These are phyloP conservation scores for Mycotypha africana DNA, from an alignment of 371 early-diverging fungal species.

Conservation along the genomic window DNA sequence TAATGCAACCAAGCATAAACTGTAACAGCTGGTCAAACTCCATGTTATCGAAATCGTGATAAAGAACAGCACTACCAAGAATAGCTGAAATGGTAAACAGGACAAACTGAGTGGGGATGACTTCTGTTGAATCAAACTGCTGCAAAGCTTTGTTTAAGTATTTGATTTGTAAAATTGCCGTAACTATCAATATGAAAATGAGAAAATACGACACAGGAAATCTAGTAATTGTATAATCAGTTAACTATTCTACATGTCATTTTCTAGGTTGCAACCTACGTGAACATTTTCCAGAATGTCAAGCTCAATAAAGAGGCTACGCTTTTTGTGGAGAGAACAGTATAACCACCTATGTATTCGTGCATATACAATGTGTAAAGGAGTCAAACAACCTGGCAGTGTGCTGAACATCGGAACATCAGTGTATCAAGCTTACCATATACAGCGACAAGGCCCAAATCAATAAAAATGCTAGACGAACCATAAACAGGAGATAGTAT, in stretches of 20 bases:
- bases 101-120: slow-evolving; percentile 74
- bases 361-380: too few relatives aligned
- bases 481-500: slow-evolving; percentile 47
- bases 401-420: too few relatives aligned
- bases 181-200: slow-evolving; percentile 48
- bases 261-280: too few relatives aligned
- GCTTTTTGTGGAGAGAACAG: slow-evolving; percentile 68
- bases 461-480: slow-evolving; percentile 50
- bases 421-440: slow-evolving; percentile 43
- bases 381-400: too few relatives aligned
- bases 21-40: slow-evolving; percentile 39
- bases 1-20: slow-evolving; percentile 55
- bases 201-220: slow-evolving; percentile 60
- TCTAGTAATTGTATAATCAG: too few relatives aligned
- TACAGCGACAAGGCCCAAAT: slow-evolving; percentile 59
- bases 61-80: slow-evolving; percentile 65
- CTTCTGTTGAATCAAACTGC: slow-evolving; percentile 61
- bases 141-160: slow-evolving; percentile 63
- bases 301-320: slow-evolving; percentile 58
- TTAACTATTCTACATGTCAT: too few relatives aligned
- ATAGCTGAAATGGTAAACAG: slow-evolving; percentile 75
- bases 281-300: slow-evolving; percentile 51
- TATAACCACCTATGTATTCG: slow-evolving; percentile 55
- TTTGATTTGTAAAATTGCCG: slow-evolving; percentile 63
- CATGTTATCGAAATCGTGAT: slow-evolving; percentile 69